phyloP scores from a whole-genome alignment of 768 basidiomycete genomes.

The Grammothele lineata region DNA sequence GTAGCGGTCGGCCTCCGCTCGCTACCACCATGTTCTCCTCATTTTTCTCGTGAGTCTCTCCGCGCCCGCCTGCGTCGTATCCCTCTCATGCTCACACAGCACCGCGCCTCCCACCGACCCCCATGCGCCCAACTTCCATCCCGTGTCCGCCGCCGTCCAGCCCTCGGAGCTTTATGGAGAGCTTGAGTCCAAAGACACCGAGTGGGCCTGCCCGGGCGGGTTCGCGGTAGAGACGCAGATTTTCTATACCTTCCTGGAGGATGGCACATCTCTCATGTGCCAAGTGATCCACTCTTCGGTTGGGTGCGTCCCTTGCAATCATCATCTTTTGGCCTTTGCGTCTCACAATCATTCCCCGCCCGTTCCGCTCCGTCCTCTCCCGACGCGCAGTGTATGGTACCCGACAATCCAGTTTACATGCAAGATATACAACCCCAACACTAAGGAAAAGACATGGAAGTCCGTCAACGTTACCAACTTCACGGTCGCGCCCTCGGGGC shows the following conservation, averaged over 20 bases:
- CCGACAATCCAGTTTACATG: slow-evolving; percentile 93
- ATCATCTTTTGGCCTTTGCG: slow-evolving; percentile 1
- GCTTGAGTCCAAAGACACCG: slow-evolving; percentile 68
- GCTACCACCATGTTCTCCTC: slow-evolving; percentile 67
- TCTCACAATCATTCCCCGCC: slow-evolving; percentile 1
- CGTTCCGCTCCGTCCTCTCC: slow-evolving; percentile 3
- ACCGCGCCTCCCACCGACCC: slow-evolving; percentile 57
- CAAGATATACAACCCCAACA: slow-evolving; percentile 80
- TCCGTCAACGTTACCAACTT: slow-evolving; percentile 84
- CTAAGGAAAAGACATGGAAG: slow-evolving; percentile 75
- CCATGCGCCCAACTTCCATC: slow-evolving; percentile 74
- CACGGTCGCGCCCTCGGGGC: slow-evolving; percentile 63
- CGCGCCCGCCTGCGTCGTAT: background rate
- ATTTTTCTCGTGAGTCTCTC: slow-evolving; percentile 72
- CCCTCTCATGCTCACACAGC: slow-evolving; percentile 26
- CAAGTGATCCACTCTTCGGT: slow-evolving; percentile 87
- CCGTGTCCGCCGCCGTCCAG: slow-evolving; percentile 61
- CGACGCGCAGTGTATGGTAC: slow-evolving; percentile 72
- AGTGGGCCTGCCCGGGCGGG: slow-evolving; percentile 79
- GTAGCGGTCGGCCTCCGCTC: background rate
- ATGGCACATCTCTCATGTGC: slow-evolving; percentile 75
- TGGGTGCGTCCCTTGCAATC: slow-evolving; percentile 55
- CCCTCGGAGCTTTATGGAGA: slow-evolving; percentile 66
- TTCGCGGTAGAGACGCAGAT: slow-evolving; percentile 89
- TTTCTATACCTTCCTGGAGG: slow-evolving; percentile 79